These are phyloP conservation scores for Ceratobasidium sp. DNA, from an alignment of 1,284 basidiomycete genomes.

Conservation along the genomic window DNA sequence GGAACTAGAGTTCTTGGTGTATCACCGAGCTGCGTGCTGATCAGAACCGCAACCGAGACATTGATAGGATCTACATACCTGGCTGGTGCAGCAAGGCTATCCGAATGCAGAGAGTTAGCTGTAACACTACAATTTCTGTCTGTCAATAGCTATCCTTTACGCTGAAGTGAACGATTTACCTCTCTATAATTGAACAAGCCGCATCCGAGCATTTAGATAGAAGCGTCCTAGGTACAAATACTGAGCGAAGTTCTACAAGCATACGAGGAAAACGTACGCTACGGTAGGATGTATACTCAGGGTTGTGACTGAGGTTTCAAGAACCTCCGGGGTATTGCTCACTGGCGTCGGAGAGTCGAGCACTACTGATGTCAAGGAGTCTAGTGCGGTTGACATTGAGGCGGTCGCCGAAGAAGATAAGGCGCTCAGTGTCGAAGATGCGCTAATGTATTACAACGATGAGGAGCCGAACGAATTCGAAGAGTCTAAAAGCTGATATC, in stretches of 20 bases:
- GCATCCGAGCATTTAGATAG: constrained; percentile 4
- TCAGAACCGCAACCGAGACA: no score
- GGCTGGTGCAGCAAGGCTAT: no score
- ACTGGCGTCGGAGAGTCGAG: background rate
- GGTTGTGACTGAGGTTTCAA: background rate
- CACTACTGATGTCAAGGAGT: background rate
- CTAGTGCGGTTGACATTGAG: background rate
- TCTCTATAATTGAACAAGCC: background rate
- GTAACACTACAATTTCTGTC: no score
- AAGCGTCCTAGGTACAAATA: background rate
- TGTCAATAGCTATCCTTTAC: background rate
- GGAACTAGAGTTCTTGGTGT: constrained; percentile 9
- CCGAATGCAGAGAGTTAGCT: no score
- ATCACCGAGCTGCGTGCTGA: no score
- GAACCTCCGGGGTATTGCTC: no score
- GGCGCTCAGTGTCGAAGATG: background rate
- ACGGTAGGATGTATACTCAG: background rate
- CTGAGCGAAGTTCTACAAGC: no score
- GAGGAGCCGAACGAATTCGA: background rate
- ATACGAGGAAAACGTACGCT: background rate
- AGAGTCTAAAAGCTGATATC: background rate
- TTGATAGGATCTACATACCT: background rate
- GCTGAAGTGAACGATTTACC: background rate
- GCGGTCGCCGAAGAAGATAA: background rate
- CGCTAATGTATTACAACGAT: background rate